These are phyloP conservation scores for Musa acuminata DNA, from an alignment of 176 grass and related monocot genomes.

Conservation along the genomic window DNA sequence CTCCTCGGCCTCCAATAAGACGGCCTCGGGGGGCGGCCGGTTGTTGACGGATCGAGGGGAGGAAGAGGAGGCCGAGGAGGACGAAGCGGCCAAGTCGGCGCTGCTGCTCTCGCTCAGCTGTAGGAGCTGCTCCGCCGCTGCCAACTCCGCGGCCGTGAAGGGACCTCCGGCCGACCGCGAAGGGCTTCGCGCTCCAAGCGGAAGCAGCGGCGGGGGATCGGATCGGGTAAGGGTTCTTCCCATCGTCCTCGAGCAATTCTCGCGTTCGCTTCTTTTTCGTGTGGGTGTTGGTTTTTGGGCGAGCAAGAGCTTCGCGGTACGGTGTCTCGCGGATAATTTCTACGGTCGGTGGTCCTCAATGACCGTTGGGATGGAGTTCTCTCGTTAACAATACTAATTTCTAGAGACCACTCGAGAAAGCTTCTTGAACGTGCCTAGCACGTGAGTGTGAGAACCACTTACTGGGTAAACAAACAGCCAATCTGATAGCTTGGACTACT, in stretches of 20 bases:
- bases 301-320: not conserved
- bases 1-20: not conserved
- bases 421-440: no score
- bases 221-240: conserved; percentile 9
- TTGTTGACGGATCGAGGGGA: conserved; percentile 7
- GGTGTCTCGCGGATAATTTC: not conserved
- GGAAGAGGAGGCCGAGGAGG: not conserved
- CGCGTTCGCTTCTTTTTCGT: conserved; percentile 2
- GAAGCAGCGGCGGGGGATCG: not conserved
- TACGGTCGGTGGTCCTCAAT: not conserved
- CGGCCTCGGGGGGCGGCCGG: not conserved
- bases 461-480: no score
- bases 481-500: no score
- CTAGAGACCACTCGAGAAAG: no score
- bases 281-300: not conserved
- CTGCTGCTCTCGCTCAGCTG: conserved; percentile 26
- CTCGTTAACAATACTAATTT: not conserved
- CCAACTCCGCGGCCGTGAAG: conserved; percentile 32
- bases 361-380: not conserved
- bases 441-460: no score
- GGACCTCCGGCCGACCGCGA: not conserved
- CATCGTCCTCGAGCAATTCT: not conserved
- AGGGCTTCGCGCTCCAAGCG: no score
- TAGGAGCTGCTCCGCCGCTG: conserved; percentile 29
- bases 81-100: not conserved